phyloP scores from a whole-genome alignment of 163 green algal genomes.

The Trebouxiophyceae sp. region DNA sequence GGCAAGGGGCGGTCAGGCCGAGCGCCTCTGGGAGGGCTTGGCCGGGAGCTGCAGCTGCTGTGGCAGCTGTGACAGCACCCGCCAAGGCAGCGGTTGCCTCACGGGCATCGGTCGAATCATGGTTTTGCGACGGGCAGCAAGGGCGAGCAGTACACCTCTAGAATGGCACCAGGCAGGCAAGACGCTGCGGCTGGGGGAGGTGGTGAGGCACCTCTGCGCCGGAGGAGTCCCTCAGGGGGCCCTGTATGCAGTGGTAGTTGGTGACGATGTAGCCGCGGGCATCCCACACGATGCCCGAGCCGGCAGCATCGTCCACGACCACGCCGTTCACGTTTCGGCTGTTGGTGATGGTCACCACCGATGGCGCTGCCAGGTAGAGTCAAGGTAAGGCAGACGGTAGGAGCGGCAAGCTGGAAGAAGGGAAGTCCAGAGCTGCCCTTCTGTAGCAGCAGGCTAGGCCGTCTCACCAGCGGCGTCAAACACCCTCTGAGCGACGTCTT shows the following conservation, averaged over 20 bases:
- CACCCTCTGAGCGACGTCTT: slow-evolving; percentile 12
- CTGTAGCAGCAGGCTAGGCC: background rate
- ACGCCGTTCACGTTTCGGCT: slow-evolving; percentile 8
- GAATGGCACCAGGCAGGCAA: too few relatives aligned
- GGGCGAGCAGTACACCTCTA: too few relatives aligned
- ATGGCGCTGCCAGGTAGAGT: slow-evolving; percentile 2
- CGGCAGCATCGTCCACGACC: slow-evolving; percentile 32
- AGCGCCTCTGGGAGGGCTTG: too few relatives aligned
- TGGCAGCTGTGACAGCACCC: too few relatives aligned
- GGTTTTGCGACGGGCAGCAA: too few relatives aligned
- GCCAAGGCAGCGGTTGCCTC: too few relatives aligned
- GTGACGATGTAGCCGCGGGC: slow-evolving; percentile 45
- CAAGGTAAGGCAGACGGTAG: background rate
- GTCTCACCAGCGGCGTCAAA: slow-evolving; percentile 20
- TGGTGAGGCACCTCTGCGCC: too few relatives aligned
- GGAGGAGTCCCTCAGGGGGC: slow-evolving; percentile 31
- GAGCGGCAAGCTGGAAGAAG: background rate
- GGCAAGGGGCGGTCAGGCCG: too few relatives aligned
- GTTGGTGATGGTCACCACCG: slow-evolving; percentile 29
- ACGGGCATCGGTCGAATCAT: too few relatives aligned
- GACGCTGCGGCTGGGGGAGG: too few relatives aligned
- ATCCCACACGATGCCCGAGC: slow-evolving; percentile 54
- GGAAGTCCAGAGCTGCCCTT: background rate
- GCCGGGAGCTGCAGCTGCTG: too few relatives aligned
- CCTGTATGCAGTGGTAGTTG: slow-evolving; percentile 55